These are phyloP conservation scores for Phalaenopsis aphrodite DNA, from an alignment of 106 monocot genomes.

Conservation along the genomic window DNA sequence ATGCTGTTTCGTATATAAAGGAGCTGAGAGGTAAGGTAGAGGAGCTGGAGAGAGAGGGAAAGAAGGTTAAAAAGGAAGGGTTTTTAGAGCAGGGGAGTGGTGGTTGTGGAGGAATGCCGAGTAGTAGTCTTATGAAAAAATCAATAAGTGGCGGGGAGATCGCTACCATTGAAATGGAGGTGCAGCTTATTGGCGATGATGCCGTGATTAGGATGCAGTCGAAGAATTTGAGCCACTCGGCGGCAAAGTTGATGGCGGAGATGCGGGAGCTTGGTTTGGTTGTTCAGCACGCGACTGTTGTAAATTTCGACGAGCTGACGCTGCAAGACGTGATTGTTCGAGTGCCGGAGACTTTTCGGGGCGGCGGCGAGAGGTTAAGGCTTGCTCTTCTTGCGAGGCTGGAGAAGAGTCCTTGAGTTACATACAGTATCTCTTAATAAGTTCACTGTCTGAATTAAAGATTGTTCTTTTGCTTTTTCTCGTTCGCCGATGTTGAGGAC, in stretches of 20 bases:
- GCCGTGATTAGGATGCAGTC: conserved; percentile 23
- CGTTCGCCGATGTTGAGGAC: no score
- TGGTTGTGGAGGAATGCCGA: not conserved
- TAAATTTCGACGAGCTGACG: conserved; percentile 7
- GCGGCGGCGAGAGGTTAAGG: not conserved
- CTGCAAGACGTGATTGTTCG: conserved; percentile 14
- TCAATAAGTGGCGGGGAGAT: not conserved
- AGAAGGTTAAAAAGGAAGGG: conserved; percentile 9
- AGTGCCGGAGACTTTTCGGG: conserved; percentile 5
- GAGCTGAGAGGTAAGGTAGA: conserved; percentile 45
- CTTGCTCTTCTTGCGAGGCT: not conserved
- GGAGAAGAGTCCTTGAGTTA: not conserved
- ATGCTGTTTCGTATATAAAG: conserved; percentile 64
- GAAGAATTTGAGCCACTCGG: conserved; percentile 17
- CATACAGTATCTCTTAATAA: no score
- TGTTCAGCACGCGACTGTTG: conserved; percentile 33
- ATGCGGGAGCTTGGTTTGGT: conserved; percentile 26
- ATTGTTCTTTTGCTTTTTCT: no score
- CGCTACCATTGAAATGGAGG: conserved; percentile 21
- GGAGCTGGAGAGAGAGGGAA: conserved; percentile 31
- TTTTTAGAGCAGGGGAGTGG: not conserved
- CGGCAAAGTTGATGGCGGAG: conserved; percentile 33
- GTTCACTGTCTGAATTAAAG: no score
- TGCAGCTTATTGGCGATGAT: conserved; percentile 21
- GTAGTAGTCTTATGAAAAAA: not conserved